Evolutionary conservation across 2,329 filamentous ascomycete species (phyloP), one percentile per base, ranked within the genome.

Genomic region (Microdochium paspali): DNA sequence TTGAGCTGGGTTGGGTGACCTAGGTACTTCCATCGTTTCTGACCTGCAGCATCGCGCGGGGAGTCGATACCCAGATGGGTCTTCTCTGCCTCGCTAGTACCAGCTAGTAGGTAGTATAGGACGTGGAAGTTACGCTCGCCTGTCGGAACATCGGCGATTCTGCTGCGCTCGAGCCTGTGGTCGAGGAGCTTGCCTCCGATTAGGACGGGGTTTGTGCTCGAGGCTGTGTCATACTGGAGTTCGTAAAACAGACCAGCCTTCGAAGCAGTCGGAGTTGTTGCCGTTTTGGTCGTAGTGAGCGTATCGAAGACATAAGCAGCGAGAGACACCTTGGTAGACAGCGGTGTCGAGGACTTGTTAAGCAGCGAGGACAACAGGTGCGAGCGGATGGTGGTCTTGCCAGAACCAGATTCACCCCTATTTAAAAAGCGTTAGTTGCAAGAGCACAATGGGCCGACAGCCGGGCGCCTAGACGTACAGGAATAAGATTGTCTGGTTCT

Each of bases 61-160:
- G 53, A 61, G 24, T 82, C 77, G 21, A 82, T 71, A 12, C 80
- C 77, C 4, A 98, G 71, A 73, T 98, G 93, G 12, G 84, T 66
- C 72, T 91, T 96, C 65, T 98, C 93, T 3, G 89, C 88, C 3
- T 81, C 76, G 58, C 90, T 96, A 12, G 93, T 97, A 48, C 93
- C 93, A 1, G 91, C 86, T 25, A 98, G 72, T 3, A 98, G 80
- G 64, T 98, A 98, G 71, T 98, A 98, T 9, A 98, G 74, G 24
- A 95, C 79, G 66, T 98, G 93, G 63, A 96, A 97, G 65, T 93
- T 97, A 42, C 93, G 85, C 69, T 98, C 93, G 57, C 93, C 93
- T 0, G 93, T 95, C 1, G 93, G 93, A 0, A 97, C 90, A 35
- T 89, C 82, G 24, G 93, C 83, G 53, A 98, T 90, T 53, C 93